Evolutionary conservation across 352 stramenopile species (phyloP), one percentile per base, ranked within the genome.

Genomic region (Globisporangium takayamanum): DNA sequence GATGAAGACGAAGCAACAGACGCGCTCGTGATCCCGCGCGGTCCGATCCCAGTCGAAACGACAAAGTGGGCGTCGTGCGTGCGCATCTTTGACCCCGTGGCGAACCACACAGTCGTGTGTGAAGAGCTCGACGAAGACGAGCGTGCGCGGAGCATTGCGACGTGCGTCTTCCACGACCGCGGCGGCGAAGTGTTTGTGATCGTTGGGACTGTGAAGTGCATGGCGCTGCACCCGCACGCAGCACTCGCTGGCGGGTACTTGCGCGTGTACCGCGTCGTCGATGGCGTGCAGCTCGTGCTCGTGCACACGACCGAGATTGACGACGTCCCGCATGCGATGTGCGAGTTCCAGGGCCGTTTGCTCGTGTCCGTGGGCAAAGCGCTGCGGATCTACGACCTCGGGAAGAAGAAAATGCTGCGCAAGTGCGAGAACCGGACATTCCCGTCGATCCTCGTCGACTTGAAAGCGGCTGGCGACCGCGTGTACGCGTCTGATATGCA

Each of bases 361-460:
- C 78, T 99, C 20, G 97, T 98, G 14, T 98, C 97, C 18, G 88
- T 99, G n/a, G 97, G 97, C 10, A 87, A 85, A 45, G 89, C 79
- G 26, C 73, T 99, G 0, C 88, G 96, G 30, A 93, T 99, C n/a
- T 99, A 99, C 76, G 97, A 99, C 64, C 77, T 99, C 49, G 97
- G 97, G 57, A 99, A 99, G 80, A 97, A 97, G 48, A 99, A 99
- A 67, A 84, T 99, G 66, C 72, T 99, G 33, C 94, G 96, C 68
- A 99, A 99, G 82, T 99, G 96, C 63, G 97, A 99, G 76, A 97
- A 97, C 62, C 91, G 89, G 60, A 92, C 89, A 33, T 97, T 98
- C 62, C 89, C 92, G 33, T 94, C 90, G 0, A 87, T 95, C 65
- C 72, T 99, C n/a, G 90, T 97, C 48, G 94, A 92, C 14, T 67